Base-by-base conservation (phyloP, 139 green algal species). In the Haematococcus lacustris region DNA sequence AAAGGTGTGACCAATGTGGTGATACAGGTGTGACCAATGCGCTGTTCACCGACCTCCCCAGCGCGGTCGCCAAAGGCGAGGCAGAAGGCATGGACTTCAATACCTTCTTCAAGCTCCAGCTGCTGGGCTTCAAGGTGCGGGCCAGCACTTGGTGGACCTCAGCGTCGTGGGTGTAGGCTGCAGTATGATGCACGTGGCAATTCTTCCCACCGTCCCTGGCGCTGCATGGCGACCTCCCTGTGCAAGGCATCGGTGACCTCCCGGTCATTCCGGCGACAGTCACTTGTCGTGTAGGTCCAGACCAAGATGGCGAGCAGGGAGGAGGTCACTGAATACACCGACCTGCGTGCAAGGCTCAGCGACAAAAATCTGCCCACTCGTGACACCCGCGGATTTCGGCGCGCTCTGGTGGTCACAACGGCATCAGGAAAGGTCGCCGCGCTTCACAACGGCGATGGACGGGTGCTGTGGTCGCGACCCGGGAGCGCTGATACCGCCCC, bases 381-480 rank as follows among this genome's bases (percentile, higher is more conserved):
- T 95, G 41, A 66, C 81, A 33, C 76, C 91, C 35, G 88, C 85
- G 0, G 41, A 70, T 32, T 61, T 74, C 28, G 40, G 65, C 40
- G 40, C 37, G 40, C 40, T 4, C 51, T 73, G 3, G 2, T 66
- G 33, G 68, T 59, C 51, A 39, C 51, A 6, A 72, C 67, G 28
- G 0, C 38, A 38, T 68, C 51, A 67, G 92, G 92, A 53, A 88
- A 89, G 77, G 63, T 96, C 30, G 68, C 87, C 13, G 89, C 86
- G 5, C 76, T 98, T 68, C 94, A 98, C 83, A 95, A 86, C 23
- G 92, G 94, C 13, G 90, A 98, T 73, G 93, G 94, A 2, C 83
- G 80, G 30, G 66, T 90, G 33, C 43, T 98, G 25, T 98, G 93
- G 93, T 70, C 76, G 2, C 64, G 76, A 13, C 33, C 74, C 41